A percentile compares a stretch with the other conserved stretches of the same genome.
These are phyloP conservation scores for Arabidopsis hybrid DNA, from an alignment of 441 rosid genomes.

Conservation along the genomic window DNA sequence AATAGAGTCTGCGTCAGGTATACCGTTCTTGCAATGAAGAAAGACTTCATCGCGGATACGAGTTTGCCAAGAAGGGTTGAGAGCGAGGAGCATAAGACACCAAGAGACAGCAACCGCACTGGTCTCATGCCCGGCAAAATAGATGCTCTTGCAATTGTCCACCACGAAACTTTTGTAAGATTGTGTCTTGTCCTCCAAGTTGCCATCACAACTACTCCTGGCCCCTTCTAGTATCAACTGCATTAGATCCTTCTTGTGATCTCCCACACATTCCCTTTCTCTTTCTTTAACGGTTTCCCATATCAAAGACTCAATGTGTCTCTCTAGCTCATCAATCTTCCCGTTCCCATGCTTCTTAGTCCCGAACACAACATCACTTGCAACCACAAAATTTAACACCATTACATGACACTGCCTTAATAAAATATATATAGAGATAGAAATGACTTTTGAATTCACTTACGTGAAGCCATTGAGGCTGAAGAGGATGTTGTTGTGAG, in stretches of 20 bases:
- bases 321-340: conserved; percentile 58
- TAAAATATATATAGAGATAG: not conserved
- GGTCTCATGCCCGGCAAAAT: conserved; percentile 71
- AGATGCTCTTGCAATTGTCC: conserved; percentile 76
- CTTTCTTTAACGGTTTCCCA: conserved; percentile 79
- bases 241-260: conserved; percentile 46
- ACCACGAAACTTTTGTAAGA: conserved; percentile 55
- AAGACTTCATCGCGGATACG: conserved; percentile 60
- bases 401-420: conserved; percentile 3
- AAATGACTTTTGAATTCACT: conserved; percentile 13
- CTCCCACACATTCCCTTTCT: conserved; percentile 40
- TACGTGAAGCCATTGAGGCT: conserved; percentile 55
- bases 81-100: conserved; percentile 72
- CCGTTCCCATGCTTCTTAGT: conserved; percentile 44
- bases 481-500: conserved; percentile 60
- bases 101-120: conserved; percentile 67
- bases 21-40: conserved; percentile 45
- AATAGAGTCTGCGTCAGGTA: conserved; percentile 54
- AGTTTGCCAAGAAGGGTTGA: conserved; percentile 66
- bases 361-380: conserved; percentile 44
- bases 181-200: conserved; percentile 31
- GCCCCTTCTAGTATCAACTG: conserved; percentile 46
- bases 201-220: conserved; percentile 39
- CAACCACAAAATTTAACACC: conserved; percentile 13
- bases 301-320: conserved; percentile 63